Evolutionary conservation across 108 stramenopile species (phyloP).

Genomic region (Chaetoceros muelleri): DNA sequence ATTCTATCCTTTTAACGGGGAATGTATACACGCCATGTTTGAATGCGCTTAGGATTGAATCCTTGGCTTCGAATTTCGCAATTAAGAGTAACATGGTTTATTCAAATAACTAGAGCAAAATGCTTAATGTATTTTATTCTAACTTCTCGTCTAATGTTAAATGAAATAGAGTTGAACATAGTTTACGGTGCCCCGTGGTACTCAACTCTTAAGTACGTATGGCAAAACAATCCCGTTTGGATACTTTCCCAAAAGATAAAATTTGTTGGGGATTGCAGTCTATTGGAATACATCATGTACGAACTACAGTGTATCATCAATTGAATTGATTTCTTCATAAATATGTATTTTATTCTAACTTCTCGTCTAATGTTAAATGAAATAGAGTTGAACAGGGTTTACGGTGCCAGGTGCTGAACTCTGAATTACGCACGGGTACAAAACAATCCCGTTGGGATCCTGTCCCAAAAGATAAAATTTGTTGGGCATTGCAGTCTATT

Average conservation of each 20-base stretch:
- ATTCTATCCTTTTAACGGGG: constrained; percentile 8
- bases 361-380: not conserved
- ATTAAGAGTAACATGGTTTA: not conserved
- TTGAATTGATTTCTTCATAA: too few species aligned
- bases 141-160: not conserved
- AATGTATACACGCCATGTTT: not conserved
- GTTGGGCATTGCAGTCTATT: not conserved
- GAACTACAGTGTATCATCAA: not conserved
- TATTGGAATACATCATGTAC: not conserved
- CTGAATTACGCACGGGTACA: too few species aligned
- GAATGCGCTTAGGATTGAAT: not conserved
- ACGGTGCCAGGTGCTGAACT: too few species aligned
- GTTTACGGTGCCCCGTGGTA: too few species aligned
- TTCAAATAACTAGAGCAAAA: not conserved
- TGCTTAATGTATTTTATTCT: not conserved
- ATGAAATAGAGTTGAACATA: too few species aligned
- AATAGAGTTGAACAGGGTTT: too few species aligned
- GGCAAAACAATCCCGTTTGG: too few species aligned
- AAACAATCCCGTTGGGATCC: too few species aligned
- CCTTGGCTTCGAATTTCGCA: not conserved
- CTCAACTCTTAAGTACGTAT: too few species aligned
- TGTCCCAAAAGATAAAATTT: too few species aligned
- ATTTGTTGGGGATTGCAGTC: not conserved
- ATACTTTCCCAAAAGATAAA: too few species aligned
- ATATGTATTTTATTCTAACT: not conserved